Conservation (phyloP, 805 yeast species). For the Soucietia sequanensis region DNA sequence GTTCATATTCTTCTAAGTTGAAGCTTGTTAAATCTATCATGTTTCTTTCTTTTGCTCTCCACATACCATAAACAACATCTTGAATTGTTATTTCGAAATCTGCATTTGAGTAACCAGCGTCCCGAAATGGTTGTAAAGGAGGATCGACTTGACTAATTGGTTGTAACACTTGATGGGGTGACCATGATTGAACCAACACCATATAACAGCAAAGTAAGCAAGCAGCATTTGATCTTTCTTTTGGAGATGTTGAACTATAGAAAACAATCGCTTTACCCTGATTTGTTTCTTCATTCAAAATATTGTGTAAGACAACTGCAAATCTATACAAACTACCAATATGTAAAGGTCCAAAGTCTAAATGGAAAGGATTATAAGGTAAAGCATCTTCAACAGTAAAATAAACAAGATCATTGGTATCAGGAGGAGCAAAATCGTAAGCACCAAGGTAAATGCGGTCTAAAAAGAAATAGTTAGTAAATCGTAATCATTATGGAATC, state of each 20-base stretch:
- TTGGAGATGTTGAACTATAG: constrained; percentile 79
- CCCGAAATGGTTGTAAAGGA: constrained; percentile 92
- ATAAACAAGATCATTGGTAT: constrained; percentile 71
- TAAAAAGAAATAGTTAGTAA: constrained; percentile 29
- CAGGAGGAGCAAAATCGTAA: constrained; percentile 74
- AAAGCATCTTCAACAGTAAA: constrained; percentile 92
- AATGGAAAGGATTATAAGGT: constrained; percentile 91
- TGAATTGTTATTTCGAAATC: constrained; percentile 93
- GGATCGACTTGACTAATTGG: constrained; percentile 91
- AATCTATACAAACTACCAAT: constrained; percentile 91
- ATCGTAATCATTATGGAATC: neutral
- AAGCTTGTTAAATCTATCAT: constrained; percentile 83
- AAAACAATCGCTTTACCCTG: constrained; percentile 88
- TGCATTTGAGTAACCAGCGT: constrained; percentile 95
- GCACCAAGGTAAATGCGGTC: constrained; percentile 87
- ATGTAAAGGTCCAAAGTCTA: constrained; percentile 95
- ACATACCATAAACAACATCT: constrained; percentile 92
- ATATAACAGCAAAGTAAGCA: constrained; percentile 91
- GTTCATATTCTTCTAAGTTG: constrained; percentile 91
- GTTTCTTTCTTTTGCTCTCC: constrained; percentile 95
- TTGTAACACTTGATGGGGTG: constrained; percentile 95
- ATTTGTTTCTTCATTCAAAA: constrained; percentile 80
- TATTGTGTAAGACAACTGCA: constrained; percentile 91
- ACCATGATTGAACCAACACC: constrained; percentile 95
- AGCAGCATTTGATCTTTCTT: constrained; percentile 89